A percentile compares a stretch with the other conserved stretches of the same genome.
Evolutionary conservation across 163 green algal species (phyloP).

Genomic region (Scenedesmus sp.): DNA sequence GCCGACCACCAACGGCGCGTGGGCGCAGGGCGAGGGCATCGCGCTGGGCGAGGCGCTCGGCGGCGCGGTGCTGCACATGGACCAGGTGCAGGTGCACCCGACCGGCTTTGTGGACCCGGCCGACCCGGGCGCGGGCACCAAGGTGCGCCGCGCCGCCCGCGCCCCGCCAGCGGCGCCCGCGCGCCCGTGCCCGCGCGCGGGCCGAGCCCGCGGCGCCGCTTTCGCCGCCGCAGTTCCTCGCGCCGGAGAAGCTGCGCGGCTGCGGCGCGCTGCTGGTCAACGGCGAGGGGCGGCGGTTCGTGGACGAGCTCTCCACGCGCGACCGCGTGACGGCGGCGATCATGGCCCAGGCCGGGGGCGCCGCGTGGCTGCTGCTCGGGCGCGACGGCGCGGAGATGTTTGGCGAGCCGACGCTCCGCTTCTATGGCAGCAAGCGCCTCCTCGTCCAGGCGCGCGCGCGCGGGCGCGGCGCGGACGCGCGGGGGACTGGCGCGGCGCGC

Average conservation of each 20-base stretch:
- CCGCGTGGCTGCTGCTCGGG: conserved; percentile 68
- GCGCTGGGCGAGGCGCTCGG: conserved; percentile 65
- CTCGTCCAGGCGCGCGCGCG: conserved; percentile 55
- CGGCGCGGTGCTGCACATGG: conserved; percentile 63
- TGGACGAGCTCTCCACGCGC: conserved; percentile 79
- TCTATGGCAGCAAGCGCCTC: conserved; percentile 74
- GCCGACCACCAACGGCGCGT: conserved; percentile 88
- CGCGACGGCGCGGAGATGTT: conserved; percentile 50
- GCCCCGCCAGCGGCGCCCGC: too few relatives aligned
- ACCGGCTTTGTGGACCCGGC: conserved; percentile 84
- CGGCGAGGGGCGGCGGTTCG: conserved; percentile 75
- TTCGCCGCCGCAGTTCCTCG: conserved; percentile 71
- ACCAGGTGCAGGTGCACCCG: conserved; percentile 85
- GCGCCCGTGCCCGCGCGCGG: too few relatives aligned
- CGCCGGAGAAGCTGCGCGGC: conserved; percentile 87
- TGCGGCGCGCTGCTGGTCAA: conserved; percentile 79
- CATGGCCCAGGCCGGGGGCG: conserved; percentile 36
- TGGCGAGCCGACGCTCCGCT: conserved; percentile 62
- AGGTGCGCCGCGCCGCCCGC: conserved; percentile 42
- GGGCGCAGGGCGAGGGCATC: conserved; percentile 81
- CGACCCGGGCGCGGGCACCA: conserved; percentile 49
- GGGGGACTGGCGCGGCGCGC: background rate
- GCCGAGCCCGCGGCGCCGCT: background rate
- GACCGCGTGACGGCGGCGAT: conserved; percentile 57
- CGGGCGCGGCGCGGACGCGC: background rate